These are phyloP conservation scores for Taphrina communis DNA, from an alignment of 1,139 yeast genomes.

Conservation along the genomic window DNA sequence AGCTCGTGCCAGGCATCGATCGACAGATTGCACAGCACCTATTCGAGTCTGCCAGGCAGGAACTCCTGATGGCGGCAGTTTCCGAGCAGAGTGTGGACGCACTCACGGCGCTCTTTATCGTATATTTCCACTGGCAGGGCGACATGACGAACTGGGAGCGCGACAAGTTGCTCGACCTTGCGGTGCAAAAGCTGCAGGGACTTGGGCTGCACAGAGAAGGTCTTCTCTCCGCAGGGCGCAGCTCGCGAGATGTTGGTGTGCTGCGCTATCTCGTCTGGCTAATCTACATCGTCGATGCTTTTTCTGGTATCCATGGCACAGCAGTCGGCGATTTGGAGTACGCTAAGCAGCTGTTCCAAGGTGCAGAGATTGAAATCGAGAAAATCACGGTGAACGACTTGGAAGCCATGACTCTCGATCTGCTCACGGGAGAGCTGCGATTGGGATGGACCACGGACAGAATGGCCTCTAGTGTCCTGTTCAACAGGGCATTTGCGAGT, in stretches of 20 bases:
- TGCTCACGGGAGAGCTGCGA: slow-evolving; percentile 13
- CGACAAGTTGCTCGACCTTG: neutral
- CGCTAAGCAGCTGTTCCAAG: slow-evolving; percentile 10
- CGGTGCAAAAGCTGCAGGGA: slow-evolving; percentile 20
- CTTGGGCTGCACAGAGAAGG: slow-evolving; percentile 18
- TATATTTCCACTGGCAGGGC: slow-evolving; percentile 31
- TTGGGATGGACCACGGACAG: neutral
- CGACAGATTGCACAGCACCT: slow-evolving; percentile 14
- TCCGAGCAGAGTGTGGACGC: slow-evolving; percentile 21
- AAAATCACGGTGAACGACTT: slow-evolving; percentile 15
- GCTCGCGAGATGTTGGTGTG: slow-evolving; percentile 19
- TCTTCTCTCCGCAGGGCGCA: slow-evolving; percentile 10
- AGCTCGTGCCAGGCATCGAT: slow-evolving; percentile 17
- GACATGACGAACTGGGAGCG: slow-evolving; percentile 27
- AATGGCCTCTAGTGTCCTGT: slow-evolving; percentile 4
- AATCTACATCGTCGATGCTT: slow-evolving; percentile 30
- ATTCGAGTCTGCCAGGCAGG: slow-evolving; percentile 29
- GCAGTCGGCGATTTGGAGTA: slow-evolving; percentile 11
- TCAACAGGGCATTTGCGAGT: slow-evolving; percentile 23
- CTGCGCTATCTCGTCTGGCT: slow-evolving; percentile 32
- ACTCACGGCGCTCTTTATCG: slow-evolving; percentile 15
- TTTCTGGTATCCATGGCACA: slow-evolving; percentile 2
- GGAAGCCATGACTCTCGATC: slow-evolving; percentile 18
- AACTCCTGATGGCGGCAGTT: slow-evolving; percentile 20
- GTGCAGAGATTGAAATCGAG: slow-evolving; percentile 23